Percentiles rank a stretch among this genome's conserved stretches.
Evolutionary conservation across 2,329 filamentous ascomycete genomes (phyloP).

Genomic region (Allantophomopsis lycopodina): DNA sequence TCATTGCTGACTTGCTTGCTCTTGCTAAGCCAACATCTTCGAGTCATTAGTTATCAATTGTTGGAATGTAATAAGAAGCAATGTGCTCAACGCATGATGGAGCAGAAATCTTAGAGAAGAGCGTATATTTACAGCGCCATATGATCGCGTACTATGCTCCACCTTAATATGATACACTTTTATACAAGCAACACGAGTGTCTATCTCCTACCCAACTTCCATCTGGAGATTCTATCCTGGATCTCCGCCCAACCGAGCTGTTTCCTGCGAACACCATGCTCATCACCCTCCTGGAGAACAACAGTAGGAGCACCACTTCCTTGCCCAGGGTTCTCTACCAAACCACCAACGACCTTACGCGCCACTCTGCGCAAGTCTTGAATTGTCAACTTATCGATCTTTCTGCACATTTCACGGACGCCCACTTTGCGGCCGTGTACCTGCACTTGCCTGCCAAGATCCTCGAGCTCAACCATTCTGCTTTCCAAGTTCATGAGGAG

Average conservation of each 20-base stretch:
- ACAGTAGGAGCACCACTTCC: slow-evolving; percentile 88
- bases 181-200: too few relatives aligned
- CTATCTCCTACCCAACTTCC: slow-evolving; percentile 57
- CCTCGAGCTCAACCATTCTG: slow-evolving; percentile 94
- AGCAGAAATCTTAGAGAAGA: too few relatives aligned
- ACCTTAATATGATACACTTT: too few relatives aligned
- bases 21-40: too few relatives aligned
- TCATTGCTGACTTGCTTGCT: too few relatives aligned
- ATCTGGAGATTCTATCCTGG: slow-evolving; percentile 66
- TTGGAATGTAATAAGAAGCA: too few relatives aligned
- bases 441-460: slow-evolving; percentile 87
- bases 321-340: slow-evolving; percentile 57
- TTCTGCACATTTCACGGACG: slow-evolving; percentile 81
- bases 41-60: too few relatives aligned
- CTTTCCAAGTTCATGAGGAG: slow-evolving; percentile 96
- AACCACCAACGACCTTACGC: slow-evolving; percentile 60
- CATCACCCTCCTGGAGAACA: slow-evolving; percentile 81
- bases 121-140: too few relatives aligned
- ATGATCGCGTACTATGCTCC: too few relatives aligned
- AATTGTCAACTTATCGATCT: slow-evolving; percentile 73
- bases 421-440: slow-evolving; percentile 90
- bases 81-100: too few relatives aligned
- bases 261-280: slow-evolving; percentile 47
- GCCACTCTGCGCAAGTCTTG: slow-evolving; percentile 74
- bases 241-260: slow-evolving; percentile 76